These are phyloP conservation scores for Marasmius sp. DNA, from an alignment of 1,284 basidiomycete genomes.

Conservation along the genomic window DNA sequence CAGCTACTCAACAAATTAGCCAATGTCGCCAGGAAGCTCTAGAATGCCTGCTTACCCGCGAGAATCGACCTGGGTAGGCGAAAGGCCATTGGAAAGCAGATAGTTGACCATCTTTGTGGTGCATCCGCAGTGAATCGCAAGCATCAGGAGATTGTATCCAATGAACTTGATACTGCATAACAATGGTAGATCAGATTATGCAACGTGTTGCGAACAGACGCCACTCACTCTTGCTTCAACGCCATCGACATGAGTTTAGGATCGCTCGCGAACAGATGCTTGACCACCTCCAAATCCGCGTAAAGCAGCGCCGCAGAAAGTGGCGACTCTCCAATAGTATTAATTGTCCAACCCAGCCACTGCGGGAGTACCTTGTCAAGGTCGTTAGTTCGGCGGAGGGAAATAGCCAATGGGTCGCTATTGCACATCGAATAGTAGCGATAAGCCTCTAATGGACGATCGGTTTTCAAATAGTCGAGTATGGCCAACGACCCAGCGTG, in stretches of 20 bases:
- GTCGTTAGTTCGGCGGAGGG: conserved; percentile 33
- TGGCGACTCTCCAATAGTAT: conserved; percentile 47
- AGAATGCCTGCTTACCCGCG: conserved; percentile 37
- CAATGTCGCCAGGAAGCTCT: not conserved
- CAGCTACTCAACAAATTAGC: conserved; percentile 34
- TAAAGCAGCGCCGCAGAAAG: conserved; percentile 41
- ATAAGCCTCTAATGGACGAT: conserved; percentile 34
- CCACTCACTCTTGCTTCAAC: conserved; percentile 41
- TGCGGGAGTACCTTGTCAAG: conserved; percentile 39
- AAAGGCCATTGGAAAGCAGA: conserved; percentile 45
- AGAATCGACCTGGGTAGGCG: conserved; percentile 40
- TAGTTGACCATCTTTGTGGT: conserved; percentile 44
- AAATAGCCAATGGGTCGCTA: conserved; percentile 37
- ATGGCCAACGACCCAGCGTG: conserved; percentile 29
- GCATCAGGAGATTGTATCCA: conserved; percentile 41
- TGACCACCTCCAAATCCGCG: conserved; percentile 34
- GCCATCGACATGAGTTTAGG: conserved; percentile 38
- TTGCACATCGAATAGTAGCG: conserved; percentile 43
- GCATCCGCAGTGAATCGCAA: conserved; percentile 35
- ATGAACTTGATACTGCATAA: conserved; percentile 42
- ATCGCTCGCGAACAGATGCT: conserved; percentile 40
- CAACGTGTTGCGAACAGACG: not conserved
- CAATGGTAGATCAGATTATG: not conserved
- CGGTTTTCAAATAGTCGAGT: conserved; percentile 45
- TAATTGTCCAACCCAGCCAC: conserved; percentile 49